Evolutionary conservation across 306 rosid species (phyloP).

Genomic region (Dryas drummondii): DNA sequence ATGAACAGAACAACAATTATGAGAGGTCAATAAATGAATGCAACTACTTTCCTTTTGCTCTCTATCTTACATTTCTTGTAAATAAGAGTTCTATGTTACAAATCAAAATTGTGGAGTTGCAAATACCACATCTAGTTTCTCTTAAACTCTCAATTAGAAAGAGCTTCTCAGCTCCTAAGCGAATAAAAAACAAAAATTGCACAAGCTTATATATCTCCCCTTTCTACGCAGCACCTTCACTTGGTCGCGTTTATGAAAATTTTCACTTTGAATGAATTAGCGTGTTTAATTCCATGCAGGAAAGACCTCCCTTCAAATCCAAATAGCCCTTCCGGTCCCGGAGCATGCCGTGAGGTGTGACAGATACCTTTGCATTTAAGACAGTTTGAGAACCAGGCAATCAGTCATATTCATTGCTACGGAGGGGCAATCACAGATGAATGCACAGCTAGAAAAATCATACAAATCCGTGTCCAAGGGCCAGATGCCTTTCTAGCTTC

Average conservation of each 20-base stretch:
- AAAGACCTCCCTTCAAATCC: slow-evolving; percentile 34
- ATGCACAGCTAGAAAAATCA: slow-evolving; percentile 34
- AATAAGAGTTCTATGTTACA: slow-evolving; percentile 78
- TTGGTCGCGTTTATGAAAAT: slow-evolving; percentile 38
- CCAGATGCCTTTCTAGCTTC: slow-evolving; percentile 29
- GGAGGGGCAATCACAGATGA: slow-evolving; percentile 29
- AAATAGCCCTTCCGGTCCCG: slow-evolving; percentile 18
- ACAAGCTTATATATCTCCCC: slow-evolving; percentile 44
- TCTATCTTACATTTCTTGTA: slow-evolving; percentile 70
- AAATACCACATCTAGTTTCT: slow-evolving; percentile 68
- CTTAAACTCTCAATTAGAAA: slow-evolving; percentile 63
- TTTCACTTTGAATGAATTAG: slow-evolving; percentile 42
- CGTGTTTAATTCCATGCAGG: slow-evolving; percentile 19
- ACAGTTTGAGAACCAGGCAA: slow-evolving; percentile 27
- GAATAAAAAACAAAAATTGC: slow-evolving; percentile 49
- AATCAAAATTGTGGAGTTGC: slow-evolving; percentile 89
- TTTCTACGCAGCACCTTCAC: slow-evolving; percentile 41
- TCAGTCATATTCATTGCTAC: slow-evolving; percentile 32
- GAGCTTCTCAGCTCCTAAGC: slow-evolving; percentile 46
- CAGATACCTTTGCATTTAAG: slow-evolving; percentile 16
- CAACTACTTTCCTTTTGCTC: slow-evolving; percentile 36
- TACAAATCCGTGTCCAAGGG: slow-evolving; percentile 30
- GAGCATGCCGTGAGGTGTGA: slow-evolving; percentile 23
- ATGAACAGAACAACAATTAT: slow-evolving; percentile 1
- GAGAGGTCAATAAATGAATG: slow-evolving; percentile 44